phyloP scores from a whole-genome alignment of 176 grass and related monocot species.

The Avena atlantica region DNA sequence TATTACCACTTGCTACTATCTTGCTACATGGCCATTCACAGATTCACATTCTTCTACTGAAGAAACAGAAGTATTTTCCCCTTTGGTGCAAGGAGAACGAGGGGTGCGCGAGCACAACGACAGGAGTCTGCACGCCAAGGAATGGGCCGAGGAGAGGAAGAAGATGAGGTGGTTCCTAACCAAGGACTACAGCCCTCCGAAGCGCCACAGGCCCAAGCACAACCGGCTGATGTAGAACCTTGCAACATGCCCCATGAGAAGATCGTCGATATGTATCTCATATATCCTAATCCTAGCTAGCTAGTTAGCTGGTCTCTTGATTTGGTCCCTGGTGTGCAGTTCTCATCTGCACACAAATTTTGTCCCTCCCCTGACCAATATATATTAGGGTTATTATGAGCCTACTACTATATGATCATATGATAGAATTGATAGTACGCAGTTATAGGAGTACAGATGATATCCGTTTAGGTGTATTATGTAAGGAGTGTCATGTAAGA shows the following conservation, averaged over 20 bases:
- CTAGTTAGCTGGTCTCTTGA: constrained; percentile 7
- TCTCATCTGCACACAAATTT: constrained; percentile 46
- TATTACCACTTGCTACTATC: not conserved
- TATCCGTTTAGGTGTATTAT: not conserved
- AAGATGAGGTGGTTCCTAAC: constrained; percentile 60
- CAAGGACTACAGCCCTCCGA: constrained; percentile 45
- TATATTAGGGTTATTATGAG: not conserved
- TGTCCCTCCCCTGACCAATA: constrained; percentile 26
- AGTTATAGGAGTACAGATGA: constrained; percentile 4
- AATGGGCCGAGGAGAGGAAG: constrained; percentile 61
- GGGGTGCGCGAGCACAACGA: constrained; percentile 27
- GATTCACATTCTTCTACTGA: not conserved
- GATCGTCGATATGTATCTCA: not conserved
- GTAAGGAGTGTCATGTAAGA: not conserved
- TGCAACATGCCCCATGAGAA: not conserved
- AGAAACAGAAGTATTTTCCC: not conserved
- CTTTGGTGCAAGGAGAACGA: constrained; percentile 42
- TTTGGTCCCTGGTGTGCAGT: constrained; percentile 25
- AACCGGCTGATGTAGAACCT: constrained; percentile 48
- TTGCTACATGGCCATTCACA: not conserved
- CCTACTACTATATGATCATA: not conserved
- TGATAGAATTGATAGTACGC: not conserved
- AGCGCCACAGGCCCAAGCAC: constrained; percentile 56
- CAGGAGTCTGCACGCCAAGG: constrained; percentile 37
- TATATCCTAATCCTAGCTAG: not conserved